These are phyloP conservation scores for Solanum chaucha DNA, from an alignment of 257 asterid species.

Conservation along the genomic window DNA sequence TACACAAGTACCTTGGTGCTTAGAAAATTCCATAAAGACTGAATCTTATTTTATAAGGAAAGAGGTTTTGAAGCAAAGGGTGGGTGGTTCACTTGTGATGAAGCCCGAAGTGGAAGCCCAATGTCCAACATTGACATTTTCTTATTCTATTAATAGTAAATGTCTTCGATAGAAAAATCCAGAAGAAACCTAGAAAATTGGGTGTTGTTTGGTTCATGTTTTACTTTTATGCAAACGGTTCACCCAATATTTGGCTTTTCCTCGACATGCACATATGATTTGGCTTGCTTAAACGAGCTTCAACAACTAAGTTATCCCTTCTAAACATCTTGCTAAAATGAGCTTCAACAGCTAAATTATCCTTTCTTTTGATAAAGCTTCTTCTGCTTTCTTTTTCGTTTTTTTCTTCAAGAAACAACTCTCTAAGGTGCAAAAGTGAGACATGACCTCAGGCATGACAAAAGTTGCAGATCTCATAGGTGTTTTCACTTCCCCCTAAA, in stretches of 20 bases:
- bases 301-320: neutral
- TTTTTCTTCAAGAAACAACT: neutral
- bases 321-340: neutral
- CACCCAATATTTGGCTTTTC: neutral
- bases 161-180: neutral
- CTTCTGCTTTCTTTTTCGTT: neutral
- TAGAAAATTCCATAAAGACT: neutral
- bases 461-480: neutral
- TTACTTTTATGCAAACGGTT: neutral
- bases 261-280: neutral
- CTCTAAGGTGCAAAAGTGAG: neutral
- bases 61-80: neutral
- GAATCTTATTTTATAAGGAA: neutral
- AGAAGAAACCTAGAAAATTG: neutral
- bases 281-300: neutral
- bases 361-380: neutral
- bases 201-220: neutral
- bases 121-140: neutral
- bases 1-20: neutral
- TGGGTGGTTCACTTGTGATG: neutral
- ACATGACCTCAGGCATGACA: neutral
- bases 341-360: neutral
- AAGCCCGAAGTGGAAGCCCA: neutral
- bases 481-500: neutral
- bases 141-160: neutral